Percentiles rank a stretch among this genome's conserved stretches.
Evolutionary conservation across 306 rosid genomes (phyloP).

Genomic region (Delonix regia): DNA sequence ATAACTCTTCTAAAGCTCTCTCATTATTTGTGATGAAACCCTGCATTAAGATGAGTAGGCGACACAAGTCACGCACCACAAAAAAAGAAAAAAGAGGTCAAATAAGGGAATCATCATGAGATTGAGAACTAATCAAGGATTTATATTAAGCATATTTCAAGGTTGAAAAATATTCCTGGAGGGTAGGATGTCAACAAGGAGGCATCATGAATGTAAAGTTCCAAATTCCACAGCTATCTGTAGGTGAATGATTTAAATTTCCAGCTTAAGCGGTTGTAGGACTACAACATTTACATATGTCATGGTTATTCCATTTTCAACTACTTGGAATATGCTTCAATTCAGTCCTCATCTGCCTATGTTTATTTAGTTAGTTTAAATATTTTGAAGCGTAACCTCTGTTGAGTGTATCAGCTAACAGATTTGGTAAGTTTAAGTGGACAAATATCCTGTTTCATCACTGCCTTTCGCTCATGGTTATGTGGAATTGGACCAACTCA

Average conservation of each 20-base stretch:
- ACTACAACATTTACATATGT: slow-evolving; percentile 21
- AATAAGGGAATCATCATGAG: slow-evolving; percentile 29
- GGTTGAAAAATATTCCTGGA: slow-evolving; percentile 8
- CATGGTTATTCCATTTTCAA: slow-evolving; percentile 12
- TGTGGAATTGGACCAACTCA: slow-evolving; percentile 37
- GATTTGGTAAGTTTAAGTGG: slow-evolving; percentile 28
- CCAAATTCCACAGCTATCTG: background rate
- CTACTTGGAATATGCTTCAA: slow-evolving; percentile 1
- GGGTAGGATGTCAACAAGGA: slow-evolving; percentile 13
- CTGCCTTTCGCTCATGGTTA: slow-evolving; percentile 12
- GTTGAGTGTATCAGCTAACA: slow-evolving; percentile 16
- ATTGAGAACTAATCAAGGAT: slow-evolving; percentile 20
- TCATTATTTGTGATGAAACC: slow-evolving; percentile 91
- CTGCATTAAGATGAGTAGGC: slow-evolving; percentile 47
- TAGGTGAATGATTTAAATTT: slow-evolving; percentile 32
- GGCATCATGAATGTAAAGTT: slow-evolving; percentile 20
- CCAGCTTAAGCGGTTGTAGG: slow-evolving; percentile 15
- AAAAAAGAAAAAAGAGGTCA: slow-evolving; percentile 26
- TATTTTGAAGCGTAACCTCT: slow-evolving; percentile 14
- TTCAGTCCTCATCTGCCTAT: slow-evolving; percentile 3
- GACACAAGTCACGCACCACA: slow-evolving; percentile 9
- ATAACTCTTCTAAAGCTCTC: slow-evolving; percentile 86
- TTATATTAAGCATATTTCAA: slow-evolving; percentile 8
- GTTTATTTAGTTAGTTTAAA: background rate
- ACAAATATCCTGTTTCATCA: slow-evolving; percentile 24